These are phyloP conservation scores for Coprinopsis cinerea DNA, from an alignment of 768 basidiomycete genomes.

Conservation along the genomic window DNA sequence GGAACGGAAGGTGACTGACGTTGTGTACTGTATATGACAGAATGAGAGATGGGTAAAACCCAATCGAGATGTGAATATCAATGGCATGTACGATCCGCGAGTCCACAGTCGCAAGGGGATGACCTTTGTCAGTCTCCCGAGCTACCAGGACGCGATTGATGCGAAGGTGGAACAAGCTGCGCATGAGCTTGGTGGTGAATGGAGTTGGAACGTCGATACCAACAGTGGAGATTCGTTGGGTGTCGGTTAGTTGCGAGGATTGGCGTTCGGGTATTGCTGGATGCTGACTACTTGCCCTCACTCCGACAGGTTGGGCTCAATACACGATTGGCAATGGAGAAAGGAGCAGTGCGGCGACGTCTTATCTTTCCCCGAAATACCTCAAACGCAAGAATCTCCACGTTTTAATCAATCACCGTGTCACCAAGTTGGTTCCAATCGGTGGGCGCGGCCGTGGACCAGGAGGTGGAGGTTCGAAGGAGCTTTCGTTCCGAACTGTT, in stretches of 20 bases:
- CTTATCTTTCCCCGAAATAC: slow-evolving; percentile 24
- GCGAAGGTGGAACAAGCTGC: slow-evolving; percentile 28
- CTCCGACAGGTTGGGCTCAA: slow-evolving; percentile 22
- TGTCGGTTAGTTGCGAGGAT: slow-evolving; percentile 23
- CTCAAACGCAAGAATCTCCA: slow-evolving; percentile 24
- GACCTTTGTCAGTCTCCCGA: slow-evolving; percentile 22
- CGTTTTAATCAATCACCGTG: slow-evolving; percentile 24
- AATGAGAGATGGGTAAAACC: slow-evolving; percentile 24
- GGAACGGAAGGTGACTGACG: not conserved
- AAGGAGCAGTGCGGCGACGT: slow-evolving; percentile 24
- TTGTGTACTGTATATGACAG: slow-evolving; percentile 5
- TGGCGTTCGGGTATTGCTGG: not conserved
- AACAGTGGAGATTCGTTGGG: slow-evolving; percentile 38
- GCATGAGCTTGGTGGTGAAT: slow-evolving; percentile 28
- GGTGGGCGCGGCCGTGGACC: slow-evolving; percentile 8
- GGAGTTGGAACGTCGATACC: slow-evolving; percentile 35
- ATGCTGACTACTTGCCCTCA: slow-evolving; percentile 10
- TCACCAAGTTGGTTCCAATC: slow-evolving; percentile 18
- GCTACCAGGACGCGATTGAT: slow-evolving; percentile 23
- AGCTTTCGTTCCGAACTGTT: slow-evolving; percentile 20
- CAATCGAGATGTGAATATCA: slow-evolving; percentile 24
- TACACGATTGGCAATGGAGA: slow-evolving; percentile 23
- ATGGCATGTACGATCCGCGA: slow-evolving; percentile 26
- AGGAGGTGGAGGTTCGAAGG: no score
- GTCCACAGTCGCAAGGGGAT: slow-evolving; percentile 26